Percentiles rank a stretch among this genome's conserved stretches.
Conservation (phyloP, 1,284 basidiomycete species). For the Ceratobasidium sp. region DNA sequence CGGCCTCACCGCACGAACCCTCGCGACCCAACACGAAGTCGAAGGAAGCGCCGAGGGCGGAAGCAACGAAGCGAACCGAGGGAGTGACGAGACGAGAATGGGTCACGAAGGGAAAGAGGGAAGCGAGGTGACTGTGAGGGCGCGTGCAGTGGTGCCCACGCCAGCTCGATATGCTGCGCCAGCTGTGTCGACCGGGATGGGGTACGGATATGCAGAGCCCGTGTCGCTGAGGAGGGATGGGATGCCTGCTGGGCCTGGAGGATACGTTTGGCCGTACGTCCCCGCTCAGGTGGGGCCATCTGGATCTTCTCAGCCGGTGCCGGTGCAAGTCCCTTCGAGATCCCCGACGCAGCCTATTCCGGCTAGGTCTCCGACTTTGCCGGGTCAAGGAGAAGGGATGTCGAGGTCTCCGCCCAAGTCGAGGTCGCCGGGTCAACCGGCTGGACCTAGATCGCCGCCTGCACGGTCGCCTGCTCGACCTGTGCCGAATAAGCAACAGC, state of each 20-base stretch:
- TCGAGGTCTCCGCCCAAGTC: conserved; percentile 10
- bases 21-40: conserved; percentile 34
- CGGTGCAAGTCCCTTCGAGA: too few relatives aligned
- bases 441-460: background rate
- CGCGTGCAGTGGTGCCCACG: conserved; percentile 12
- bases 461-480: conserved; percentile 1
- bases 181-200: background rate
- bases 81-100: background rate
- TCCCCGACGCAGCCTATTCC: too few relatives aligned
- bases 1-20: background rate
- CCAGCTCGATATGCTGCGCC: conserved; percentile 15
- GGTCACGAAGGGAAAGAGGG: conserved; percentile 18
- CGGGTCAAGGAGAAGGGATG: background rate
- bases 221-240: background rate
- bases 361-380: too few relatives aligned
- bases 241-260: too few relatives aligned
- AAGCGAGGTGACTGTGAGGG: conserved; percentile 37
- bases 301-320: too few relatives aligned
- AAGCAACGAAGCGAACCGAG: background rate
- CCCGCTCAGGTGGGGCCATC: too few relatives aligned
- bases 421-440: background rate
- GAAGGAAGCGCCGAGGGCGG: conserved; percentile 12
- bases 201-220: background rate
- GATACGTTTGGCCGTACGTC: too few relatives aligned
- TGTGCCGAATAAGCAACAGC: too few relatives aligned